A percentile compares a stretch with the other conserved stretches of the same genome.
These are phyloP conservation scores for Dicorynia guianensis DNA, from an alignment of 306 rosid species.

Conservation along the genomic window DNA sequence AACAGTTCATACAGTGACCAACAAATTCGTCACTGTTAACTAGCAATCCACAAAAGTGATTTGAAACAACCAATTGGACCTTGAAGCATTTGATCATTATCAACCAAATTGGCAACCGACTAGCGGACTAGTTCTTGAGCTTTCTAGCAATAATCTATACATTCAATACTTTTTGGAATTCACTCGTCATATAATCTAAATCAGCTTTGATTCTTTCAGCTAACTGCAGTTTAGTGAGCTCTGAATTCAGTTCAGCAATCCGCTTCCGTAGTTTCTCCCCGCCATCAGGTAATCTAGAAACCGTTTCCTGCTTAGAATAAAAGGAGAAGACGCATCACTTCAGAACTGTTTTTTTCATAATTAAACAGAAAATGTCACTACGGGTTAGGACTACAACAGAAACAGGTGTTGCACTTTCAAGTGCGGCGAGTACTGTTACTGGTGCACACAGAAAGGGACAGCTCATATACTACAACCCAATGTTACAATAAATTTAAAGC, in stretches of 20 bases:
- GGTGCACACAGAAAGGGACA: not conserved
- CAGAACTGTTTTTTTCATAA: not conserved
- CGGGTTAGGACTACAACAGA: conserved; percentile 2
- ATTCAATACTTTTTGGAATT: conserved; percentile 62
- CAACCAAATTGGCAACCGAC: not conserved
- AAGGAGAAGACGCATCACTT: conserved; percentile 21
- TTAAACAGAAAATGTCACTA: not conserved
- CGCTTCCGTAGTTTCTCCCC: conserved; percentile 68
- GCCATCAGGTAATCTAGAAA: conserved; percentile 79
- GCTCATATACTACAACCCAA: not conserved
- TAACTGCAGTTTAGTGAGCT: conserved; percentile 49
- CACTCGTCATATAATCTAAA: conserved; percentile 63
- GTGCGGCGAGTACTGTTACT: not conserved
- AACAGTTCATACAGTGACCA: not conserved
- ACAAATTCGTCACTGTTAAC: not conserved
- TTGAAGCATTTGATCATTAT: not conserved
- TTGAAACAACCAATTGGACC: not conserved
- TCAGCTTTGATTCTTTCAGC: conserved; percentile 47
- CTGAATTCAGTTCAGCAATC: conserved; percentile 58
- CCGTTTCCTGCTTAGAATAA: conserved; percentile 57
- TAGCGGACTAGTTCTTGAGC: not conserved
- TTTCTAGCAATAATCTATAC: conserved; percentile 48
- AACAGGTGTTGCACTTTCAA: not conserved
- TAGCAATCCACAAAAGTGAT: not conserved
- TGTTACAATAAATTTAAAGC: not conserved